These are phyloP conservation scores for Penicillium sp. DNA, from an alignment of 2,329 filamentous ascomycete species.

Conservation along the genomic window DNA sequence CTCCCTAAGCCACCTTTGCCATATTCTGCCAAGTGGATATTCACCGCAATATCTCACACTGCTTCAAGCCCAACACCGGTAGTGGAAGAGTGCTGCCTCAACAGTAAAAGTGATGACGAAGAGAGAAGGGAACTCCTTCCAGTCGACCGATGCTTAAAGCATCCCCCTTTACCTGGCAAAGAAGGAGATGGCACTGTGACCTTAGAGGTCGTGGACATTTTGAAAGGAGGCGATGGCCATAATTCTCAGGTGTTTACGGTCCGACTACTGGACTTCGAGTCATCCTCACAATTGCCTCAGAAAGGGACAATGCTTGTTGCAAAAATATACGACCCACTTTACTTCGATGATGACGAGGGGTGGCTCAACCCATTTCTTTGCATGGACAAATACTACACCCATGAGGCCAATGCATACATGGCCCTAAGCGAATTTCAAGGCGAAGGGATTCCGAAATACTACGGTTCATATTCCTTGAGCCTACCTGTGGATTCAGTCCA, in stretches of 20 bases:
- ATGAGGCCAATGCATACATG: constrained; percentile 18
- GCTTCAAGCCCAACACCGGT: constrained; percentile 16
- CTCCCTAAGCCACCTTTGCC: constrained; percentile 3
- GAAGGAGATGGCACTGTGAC: constrained; percentile 10
- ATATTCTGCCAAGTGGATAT: constrained; percentile 18
- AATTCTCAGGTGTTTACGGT: constrained; percentile 21
- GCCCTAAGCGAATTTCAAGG: constrained; percentile 19
- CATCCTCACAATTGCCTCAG: constrained; percentile 3
- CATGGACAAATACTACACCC: constrained; percentile 23
- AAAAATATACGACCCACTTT: constrained; percentile 25
- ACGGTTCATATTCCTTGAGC: constrained; percentile 23
- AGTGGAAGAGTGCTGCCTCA: constrained; percentile 7
- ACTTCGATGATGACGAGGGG: constrained; percentile 19
- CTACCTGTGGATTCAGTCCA: constrained; percentile 10
- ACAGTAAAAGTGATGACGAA: constrained; percentile 5
- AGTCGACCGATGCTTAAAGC: constrained; percentile 16
- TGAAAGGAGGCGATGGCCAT: constrained; percentile 16
- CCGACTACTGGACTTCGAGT: constrained; percentile 4
- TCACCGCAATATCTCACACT: constrained; percentile 17
- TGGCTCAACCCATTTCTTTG: constrained; percentile 21
- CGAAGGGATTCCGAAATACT: constrained; percentile 17
- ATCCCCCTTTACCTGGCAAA: constrained; percentile 15
- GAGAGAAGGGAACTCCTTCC: constrained; percentile 15
- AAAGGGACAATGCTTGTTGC: constrained; percentile 15
- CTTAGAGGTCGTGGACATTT: constrained; percentile 14